Percentiles rank a stretch among this genome's conserved stretches.
Conservation (phyloP, 2,329 filamentous ascomycete genomes). For the Ophiostoma montium region DNA sequence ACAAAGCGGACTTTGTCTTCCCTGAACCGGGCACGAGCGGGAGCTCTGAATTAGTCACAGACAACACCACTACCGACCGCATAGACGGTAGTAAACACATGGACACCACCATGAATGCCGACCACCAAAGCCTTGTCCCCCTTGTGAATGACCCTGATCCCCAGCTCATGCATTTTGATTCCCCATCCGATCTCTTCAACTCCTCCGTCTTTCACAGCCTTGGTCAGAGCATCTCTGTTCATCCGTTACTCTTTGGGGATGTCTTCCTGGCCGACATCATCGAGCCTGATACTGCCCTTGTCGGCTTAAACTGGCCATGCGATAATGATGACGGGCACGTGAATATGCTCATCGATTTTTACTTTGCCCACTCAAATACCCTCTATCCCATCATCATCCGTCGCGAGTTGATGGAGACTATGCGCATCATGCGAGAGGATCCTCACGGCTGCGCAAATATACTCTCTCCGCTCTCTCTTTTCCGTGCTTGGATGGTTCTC, state of each 20-base stretch:
- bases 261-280: slow-evolving; percentile 16
- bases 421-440: slow-evolving; percentile 19
- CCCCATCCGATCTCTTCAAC: slow-evolving; percentile 16
- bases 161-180: slow-evolving; percentile 16
- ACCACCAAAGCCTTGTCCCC: neutral
- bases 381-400: slow-evolving; percentile 29
- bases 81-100: slow-evolving; percentile 5
- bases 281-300: slow-evolving; percentile 4
- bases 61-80: neutral
- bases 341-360: slow-evolving; percentile 24
- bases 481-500: slow-evolving; percentile 34
- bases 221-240: slow-evolving; percentile 15
- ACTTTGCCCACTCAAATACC: slow-evolving; percentile 33
- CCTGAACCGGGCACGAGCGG: neutral
- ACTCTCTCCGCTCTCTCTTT: slow-evolving; percentile 23
- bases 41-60: neutral
- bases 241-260: slow-evolving; percentile 20
- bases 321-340: slow-evolving; percentile 17
- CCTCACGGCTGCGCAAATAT: slow-evolving; percentile 16
- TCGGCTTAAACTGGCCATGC: slow-evolving; percentile 9
- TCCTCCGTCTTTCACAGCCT: slow-evolving; percentile 15
- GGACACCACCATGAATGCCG: neutral
- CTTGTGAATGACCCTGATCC: neutral
- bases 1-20: slow-evolving; percentile 29
- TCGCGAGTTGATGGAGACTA: slow-evolving; percentile 20